These are phyloP conservation scores for Cercophora newfieldiana DNA, from an alignment of 495 filamentous ascomycete species.

Conservation along the genomic window DNA sequence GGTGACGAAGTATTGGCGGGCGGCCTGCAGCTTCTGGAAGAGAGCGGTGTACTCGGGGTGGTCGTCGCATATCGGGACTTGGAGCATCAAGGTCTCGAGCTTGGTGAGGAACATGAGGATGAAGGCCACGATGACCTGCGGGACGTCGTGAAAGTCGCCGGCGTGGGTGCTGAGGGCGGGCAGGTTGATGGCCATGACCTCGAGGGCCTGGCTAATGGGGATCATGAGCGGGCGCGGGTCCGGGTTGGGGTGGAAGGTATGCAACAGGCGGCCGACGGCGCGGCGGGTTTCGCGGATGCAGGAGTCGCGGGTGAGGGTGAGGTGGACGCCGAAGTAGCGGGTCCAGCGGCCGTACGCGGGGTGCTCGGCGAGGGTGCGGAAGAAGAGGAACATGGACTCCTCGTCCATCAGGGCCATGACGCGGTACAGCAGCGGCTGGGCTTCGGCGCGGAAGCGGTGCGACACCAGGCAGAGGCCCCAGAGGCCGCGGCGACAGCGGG, in stretches of 20 bases:
- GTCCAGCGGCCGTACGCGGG: conserved; percentile 25
- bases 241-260: conserved; percentile 6
- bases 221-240: conserved; percentile 4
- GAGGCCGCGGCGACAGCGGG: conserved; percentile 31
- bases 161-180: not conserved
- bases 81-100: conserved; percentile 32
- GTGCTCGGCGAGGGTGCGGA: conserved; percentile 31
- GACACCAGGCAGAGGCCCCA: conserved; percentile 28
- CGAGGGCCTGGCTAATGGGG: not conserved
- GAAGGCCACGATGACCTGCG: conserved; percentile 27
- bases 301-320: conserved; percentile 28
- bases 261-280: conserved; percentile 15
- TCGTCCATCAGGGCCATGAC: conserved; percentile 27
- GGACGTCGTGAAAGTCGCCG: conserved; percentile 22
- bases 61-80: conserved; percentile 33
- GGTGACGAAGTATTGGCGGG: conserved; percentile 14
- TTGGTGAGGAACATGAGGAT: conserved; percentile 24
- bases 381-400: conserved; percentile 26
- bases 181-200: not conserved
- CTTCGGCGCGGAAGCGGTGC: conserved; percentile 20
- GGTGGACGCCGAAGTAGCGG: conserved; percentile 33
- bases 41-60: conserved; percentile 26
- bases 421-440: conserved; percentile 33
- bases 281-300: conserved; percentile 29
- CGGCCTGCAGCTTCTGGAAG: conserved; percentile 4